Conservation (phyloP, 2,329 filamentous ascomycete species). For the Penicillium sp. region DNA sequence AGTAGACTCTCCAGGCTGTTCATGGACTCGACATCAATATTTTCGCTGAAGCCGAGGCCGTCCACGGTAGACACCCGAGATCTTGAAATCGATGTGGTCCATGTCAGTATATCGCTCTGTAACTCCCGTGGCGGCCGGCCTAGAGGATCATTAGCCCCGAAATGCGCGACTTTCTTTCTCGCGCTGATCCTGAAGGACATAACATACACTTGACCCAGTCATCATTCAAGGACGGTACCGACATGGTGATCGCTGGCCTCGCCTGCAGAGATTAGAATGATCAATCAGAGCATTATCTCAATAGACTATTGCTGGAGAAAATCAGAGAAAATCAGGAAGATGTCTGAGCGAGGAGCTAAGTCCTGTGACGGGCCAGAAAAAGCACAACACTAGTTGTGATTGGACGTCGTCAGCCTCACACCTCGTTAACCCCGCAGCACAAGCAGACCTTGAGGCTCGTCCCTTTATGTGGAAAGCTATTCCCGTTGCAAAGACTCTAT, state of each 20-base stretch:
- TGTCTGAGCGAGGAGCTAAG: background rate
- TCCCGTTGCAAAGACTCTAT: background rate
- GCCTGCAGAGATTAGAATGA: background rate
- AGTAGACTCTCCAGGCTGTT: constrained; percentile 17
- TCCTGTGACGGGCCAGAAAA: background rate
- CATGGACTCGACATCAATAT: constrained; percentile 8
- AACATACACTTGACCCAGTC: constrained; percentile 7
- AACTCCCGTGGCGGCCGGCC: background rate
- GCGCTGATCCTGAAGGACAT: background rate
- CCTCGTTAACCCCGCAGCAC: background rate
- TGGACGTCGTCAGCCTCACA: background rate
- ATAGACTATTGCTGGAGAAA: background rate
- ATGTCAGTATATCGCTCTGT: constrained; percentile 5
- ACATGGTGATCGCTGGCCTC: background rate
- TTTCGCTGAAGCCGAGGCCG: constrained; percentile 15
- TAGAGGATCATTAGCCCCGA: background rate
- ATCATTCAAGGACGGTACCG: constrained; percentile 3
- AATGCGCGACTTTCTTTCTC: background rate
- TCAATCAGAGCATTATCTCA: background rate
- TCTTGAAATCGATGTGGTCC: constrained; percentile 12
- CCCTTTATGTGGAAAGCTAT: background rate
- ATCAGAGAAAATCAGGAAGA: background rate
- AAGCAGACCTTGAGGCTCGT: background rate
- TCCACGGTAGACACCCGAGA: constrained; percentile 15
- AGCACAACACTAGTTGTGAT: background rate